phyloP scores from a whole-genome alignment of 2,329 filamentous ascomycete genomes.

The Monilinia aucupariae region DNA sequence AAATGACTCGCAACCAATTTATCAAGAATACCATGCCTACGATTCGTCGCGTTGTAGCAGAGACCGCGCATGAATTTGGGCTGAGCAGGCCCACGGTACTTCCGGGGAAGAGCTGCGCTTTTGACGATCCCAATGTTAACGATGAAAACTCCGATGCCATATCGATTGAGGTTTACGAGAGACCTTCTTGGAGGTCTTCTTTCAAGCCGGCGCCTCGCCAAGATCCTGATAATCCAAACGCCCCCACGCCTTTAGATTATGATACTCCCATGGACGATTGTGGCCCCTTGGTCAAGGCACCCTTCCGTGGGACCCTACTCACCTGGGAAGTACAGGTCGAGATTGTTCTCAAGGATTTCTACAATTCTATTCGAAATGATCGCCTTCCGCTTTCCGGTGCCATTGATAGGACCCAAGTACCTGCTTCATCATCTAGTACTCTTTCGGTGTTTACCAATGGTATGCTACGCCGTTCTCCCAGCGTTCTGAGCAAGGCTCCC shows the following conservation, averaged over 20 bases:
- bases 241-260: conserved; percentile 35
- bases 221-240: conserved; percentile 38
- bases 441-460: conserved; percentile 63
- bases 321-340: conserved; percentile 89
- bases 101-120: conserved; percentile 36
- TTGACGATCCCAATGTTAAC: conserved; percentile 20
- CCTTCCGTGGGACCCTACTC: conserved; percentile 68
- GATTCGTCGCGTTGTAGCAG: conserved; percentile 68
- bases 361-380: conserved; percentile 80
- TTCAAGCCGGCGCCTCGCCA: conserved; percentile 31
- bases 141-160: conserved; percentile 18
- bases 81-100: conserved; percentile 47
- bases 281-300: conserved; percentile 71
- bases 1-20: conserved; percentile 94
- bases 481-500: conserved; percentile 85
- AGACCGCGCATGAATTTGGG: conserved; percentile 65
- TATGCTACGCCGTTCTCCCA: conserved; percentile 79
- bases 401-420: conserved; percentile 39
- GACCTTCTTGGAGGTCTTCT: conserved; percentile 34
- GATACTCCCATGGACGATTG: conserved; percentile 47
- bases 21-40: conserved; percentile 95
- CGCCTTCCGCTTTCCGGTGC: conserved; percentile 81
- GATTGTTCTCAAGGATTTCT: conserved; percentile 85
- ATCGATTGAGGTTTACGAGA: conserved; percentile 33
- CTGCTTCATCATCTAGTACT: conserved; percentile 49